Base-by-base conservation (phyloP, 1,284 basidiomycete genomes). In the Boletus semigastroideus region DNA sequence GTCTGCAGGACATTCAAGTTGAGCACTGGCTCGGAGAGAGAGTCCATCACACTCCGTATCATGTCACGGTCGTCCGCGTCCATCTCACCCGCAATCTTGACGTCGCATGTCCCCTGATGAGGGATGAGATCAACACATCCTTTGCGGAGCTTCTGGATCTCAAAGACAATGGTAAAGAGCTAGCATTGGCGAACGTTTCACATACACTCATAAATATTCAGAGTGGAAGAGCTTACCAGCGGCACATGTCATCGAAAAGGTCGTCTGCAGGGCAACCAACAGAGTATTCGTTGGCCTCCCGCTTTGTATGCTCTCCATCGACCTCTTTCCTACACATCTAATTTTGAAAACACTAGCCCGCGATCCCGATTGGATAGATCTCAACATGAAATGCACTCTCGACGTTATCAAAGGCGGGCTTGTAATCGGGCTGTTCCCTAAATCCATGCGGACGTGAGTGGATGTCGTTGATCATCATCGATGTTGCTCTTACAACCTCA, bases 241-340 rank as follows among this genome's bases (percentile, higher is more conserved):
- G 14, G 28, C 68, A 4, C 28, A 42, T 2, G 49, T 38, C 22
- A 13, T 65, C 4, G 54, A 53, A 42, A 40, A 63, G n/a, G 56
- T 77, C 7, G 54, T 74, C 9, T 63, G 67, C 38, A 61, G 70
- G 27, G 55, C 64, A 14, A 71, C 54, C 37, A 75, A 73, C 47
- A 65, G 76, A 13, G 45, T 70, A 8, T 72, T 77, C 47, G 69
- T 76, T 31, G 75, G 75, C 2, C 58, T 70, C 9, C 74, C 74
- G 10, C 51, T 74, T 14, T 77, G 75, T 75, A 49, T 4, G 69
- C 37, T 28, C 22, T 16, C 27, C 30, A 6, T 4, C 0, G 1
- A 10, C 27, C 16, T 28, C 9, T 20, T 10, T 20, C 22, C 5
- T 1, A 7, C 33, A 13, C 27, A 37, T 16, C 22, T 27, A 14